These are phyloP conservation scores for Dysphania ambrosioides DNA, from an alignment of 148 eudicot species.

Conservation along the genomic window DNA sequence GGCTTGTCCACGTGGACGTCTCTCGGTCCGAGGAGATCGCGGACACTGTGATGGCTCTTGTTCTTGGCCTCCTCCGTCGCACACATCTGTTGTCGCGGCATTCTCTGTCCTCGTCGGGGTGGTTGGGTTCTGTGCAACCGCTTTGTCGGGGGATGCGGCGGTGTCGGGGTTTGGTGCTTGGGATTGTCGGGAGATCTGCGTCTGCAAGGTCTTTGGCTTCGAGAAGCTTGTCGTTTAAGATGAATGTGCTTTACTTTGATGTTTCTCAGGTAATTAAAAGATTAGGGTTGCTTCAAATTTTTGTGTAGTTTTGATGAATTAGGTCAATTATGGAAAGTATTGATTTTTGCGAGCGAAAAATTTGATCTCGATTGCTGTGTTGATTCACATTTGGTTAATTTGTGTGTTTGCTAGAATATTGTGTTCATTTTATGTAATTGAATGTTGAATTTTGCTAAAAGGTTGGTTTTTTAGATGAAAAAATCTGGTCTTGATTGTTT, in stretches of 20 bases:
- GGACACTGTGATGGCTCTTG: constrained; percentile 84
- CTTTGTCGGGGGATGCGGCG: constrained; percentile 95
- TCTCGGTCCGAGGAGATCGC: constrained; percentile 90
- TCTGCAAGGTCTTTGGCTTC: constrained; percentile 80
- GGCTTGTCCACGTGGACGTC: constrained; percentile 82
- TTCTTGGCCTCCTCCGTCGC: constrained; percentile 71
- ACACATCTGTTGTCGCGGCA: constrained; percentile 83
- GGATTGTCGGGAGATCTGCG: constrained; percentile 94
- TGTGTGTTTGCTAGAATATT: background rate
- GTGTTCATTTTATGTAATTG: background rate
- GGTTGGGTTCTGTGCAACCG: constrained; percentile 97
- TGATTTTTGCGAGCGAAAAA: background rate
- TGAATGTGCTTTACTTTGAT: constrained; percentile 94
- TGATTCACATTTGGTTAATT: background rate
- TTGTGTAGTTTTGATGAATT: background rate
- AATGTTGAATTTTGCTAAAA: background rate
- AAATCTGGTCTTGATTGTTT: background rate
- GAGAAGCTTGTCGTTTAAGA: constrained; percentile 91
- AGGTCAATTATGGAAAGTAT: background rate
- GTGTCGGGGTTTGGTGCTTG: constrained; percentile 87
- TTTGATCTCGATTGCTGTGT: background rate
- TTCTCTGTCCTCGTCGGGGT: constrained; percentile 78
- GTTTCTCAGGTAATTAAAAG: constrained; percentile 32
- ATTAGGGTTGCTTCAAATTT: background rate
- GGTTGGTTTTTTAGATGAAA: background rate